Conservation (phyloP, 306 rosid species). For the Vachellia pachyceras region DNA sequence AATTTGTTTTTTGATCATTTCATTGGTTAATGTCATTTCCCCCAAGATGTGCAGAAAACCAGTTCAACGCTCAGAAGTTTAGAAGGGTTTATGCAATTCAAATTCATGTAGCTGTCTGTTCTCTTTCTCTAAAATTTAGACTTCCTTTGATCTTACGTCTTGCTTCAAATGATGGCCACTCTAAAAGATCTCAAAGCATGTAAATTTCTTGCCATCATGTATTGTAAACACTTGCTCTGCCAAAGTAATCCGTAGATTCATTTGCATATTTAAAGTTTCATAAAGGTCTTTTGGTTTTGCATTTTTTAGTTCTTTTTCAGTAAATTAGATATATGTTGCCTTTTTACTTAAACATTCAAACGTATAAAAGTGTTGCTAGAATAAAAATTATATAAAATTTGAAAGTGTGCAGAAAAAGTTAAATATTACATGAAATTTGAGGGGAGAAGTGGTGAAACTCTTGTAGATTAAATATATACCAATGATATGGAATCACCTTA, state of each 20-base stretch:
- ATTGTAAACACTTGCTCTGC: neutral
- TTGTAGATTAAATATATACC: no score
- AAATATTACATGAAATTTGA: neutral
- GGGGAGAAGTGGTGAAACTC: no score
- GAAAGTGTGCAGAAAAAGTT: neutral
- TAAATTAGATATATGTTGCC: neutral
- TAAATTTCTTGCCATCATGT: neutral
- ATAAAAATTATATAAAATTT: no score
- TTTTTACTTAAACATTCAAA: neutral
- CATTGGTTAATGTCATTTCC: constrained; percentile 43
- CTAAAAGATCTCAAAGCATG: neutral
- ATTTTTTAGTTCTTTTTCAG: no score
- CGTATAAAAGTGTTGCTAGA: neutral
- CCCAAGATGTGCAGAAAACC: constrained; percentile 38
- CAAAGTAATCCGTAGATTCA: neutral
- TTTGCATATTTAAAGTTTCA: neutral
- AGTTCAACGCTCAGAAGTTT: neutral
- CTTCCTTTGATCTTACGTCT: neutral
- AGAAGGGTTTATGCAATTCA: neutral
- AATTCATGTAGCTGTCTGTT: constrained; percentile 1
- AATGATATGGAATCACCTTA: no score
- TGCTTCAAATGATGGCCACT: neutral
- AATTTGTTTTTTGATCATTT: constrained; percentile 53
- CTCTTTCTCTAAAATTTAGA: neutral
- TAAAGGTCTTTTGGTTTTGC: neutral